Base-by-base conservation (phyloP, 176 grass and related monocot species). In the Juncus effusus region DNA sequence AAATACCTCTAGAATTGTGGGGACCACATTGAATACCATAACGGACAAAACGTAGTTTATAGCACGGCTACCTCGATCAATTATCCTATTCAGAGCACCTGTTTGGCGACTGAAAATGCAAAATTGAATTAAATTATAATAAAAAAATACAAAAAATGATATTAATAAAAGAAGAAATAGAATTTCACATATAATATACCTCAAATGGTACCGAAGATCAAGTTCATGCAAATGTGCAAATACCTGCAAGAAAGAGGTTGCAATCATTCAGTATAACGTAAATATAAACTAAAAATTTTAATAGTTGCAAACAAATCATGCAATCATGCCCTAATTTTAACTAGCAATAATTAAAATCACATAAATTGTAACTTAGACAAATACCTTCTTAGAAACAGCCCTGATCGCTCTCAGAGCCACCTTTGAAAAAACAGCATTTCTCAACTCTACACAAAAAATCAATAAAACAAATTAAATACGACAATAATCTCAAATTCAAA, bases 201-300 rank as follows among this genome's bases (percentile, higher is more conserved):
- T 96, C 62, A 96, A 63, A 82, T 96, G 93, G 81, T 96, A 96
- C 38, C 87, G 87, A 76, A 96, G 84, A 88, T 96, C 92, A 79
- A 96, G 93, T 44, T 96, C 88, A 79, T 96, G 93, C 61, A 96
- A 77, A 75, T 96, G 93, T 74, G 80, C 77, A 79, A 96, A 96
- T 55, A 96, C 93, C 93, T 96, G 60, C 59, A 82, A 75, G 36
- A 57, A 36, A 19, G 54, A 11, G 35, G 6, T 10, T 28, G 19
- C 7, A 54, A 11, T 7, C 10, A 41, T 44, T 42, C 4, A 56
- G 28, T 61, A 64, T 7, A 70, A 44, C 19, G 19, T 28, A 28
- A 28, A 28, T 28, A 28, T 28, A 28, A 6, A 47, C 44, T 9
- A 47, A 47, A 47, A 47, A 47, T 47, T 47, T 47, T 47, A 47